phyloP scores from a whole-genome alignment of 2,329 filamentous ascomycete species.

The Fusarium siculi region DNA sequence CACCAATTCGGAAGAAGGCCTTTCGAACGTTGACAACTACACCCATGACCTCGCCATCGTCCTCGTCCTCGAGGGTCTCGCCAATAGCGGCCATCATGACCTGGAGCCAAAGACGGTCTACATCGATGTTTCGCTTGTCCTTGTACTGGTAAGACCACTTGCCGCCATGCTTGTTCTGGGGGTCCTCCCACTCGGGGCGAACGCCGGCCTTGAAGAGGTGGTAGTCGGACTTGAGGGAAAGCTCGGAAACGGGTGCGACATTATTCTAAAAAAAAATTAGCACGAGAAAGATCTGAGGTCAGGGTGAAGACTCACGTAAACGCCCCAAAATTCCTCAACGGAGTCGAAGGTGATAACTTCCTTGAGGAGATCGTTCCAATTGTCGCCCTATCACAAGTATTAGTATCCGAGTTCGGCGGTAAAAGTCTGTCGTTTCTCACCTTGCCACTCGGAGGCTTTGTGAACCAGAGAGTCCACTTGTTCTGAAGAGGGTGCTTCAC shows the following conservation, averaged over 20 bases:
- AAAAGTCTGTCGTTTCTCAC: conserved; percentile 57
- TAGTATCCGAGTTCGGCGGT: conserved; percentile 12
- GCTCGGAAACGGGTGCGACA: conserved; percentile 93
- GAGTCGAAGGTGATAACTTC: conserved; percentile 99
- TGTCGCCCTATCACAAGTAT: conserved; percentile 77
- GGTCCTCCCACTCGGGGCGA: conserved; percentile 97
- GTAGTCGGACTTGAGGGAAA: conserved; percentile 98
- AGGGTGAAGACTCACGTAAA: conserved; percentile 78
- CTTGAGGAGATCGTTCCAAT: conserved; percentile 98
- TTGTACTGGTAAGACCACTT: conserved; percentile 99
- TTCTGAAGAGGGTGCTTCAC: conserved; percentile 99
- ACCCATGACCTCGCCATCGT: conserved; percentile 97
- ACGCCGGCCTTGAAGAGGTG: conserved; percentile 99
- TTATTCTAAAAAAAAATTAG: conserved; percentile 77
- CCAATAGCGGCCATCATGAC: conserved; percentile 97
- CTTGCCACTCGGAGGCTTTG: conserved; percentile 96
- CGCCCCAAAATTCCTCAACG: conserved; percentile 99
- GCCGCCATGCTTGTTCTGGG: conserved; percentile 98
- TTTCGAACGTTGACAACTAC: conserved; percentile 99
- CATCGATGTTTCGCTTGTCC: conserved; percentile 90
- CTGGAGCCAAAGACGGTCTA: conserved; percentile 96
- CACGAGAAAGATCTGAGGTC: conserved; percentile 10
- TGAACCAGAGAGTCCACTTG: conserved; percentile 99
- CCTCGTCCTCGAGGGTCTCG: conserved; percentile 95
- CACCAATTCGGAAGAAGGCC: conserved; percentile 95